phyloP scores from a whole-genome alignment of 1,139 yeast genomes.

The Taiozyma onychis region DNA sequence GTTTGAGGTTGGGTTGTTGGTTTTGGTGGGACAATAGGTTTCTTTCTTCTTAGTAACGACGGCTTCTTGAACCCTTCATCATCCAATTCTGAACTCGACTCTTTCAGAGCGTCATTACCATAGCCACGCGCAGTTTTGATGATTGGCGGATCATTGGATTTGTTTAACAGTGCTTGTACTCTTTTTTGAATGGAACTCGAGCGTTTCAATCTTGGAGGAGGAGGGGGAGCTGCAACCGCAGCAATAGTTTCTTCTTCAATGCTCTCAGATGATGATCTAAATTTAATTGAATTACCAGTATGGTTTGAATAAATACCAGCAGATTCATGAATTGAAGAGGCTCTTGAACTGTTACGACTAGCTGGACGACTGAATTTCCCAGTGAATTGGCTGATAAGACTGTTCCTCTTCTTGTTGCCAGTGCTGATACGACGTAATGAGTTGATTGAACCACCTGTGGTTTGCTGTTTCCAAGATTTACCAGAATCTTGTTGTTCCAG shows the following conservation, averaged over 20 bases:
- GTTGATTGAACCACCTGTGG: conserved; percentile 62
- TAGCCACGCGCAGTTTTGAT: conserved; percentile 68
- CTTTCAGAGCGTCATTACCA: conserved; percentile 37
- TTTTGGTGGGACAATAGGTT: conserved; percentile 11
- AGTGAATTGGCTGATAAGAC: conserved; percentile 20
- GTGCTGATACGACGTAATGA: conserved; percentile 26
- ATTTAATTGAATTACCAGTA: conserved; percentile 12
- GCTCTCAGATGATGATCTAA: conserved; percentile 20
- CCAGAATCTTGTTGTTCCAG: conserved; percentile 37
- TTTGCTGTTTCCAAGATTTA: conserved; percentile 65
- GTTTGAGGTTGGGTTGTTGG: conserved; percentile 11
- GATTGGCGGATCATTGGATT: conserved; percentile 40
- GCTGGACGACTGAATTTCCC: conserved; percentile 23
- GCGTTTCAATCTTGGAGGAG: conserved; percentile 27
- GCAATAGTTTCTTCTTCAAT: conserved; percentile 16
- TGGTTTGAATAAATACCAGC: conserved; percentile 10
- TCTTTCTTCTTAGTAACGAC: conserved; percentile 8
- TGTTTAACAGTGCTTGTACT: conserved; percentile 53
- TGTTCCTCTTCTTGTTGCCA: conserved; percentile 17
- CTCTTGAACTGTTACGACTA: conserved; percentile 23
- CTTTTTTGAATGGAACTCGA: conserved; percentile 57
- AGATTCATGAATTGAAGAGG: conserved; percentile 23
- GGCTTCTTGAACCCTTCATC: conserved; percentile 24
- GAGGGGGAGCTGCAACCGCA: conserved; percentile 11
- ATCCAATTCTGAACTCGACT: conserved; percentile 7